Conservation (phyloP, 257 asterid species). For the Plantago ovata region DNA sequence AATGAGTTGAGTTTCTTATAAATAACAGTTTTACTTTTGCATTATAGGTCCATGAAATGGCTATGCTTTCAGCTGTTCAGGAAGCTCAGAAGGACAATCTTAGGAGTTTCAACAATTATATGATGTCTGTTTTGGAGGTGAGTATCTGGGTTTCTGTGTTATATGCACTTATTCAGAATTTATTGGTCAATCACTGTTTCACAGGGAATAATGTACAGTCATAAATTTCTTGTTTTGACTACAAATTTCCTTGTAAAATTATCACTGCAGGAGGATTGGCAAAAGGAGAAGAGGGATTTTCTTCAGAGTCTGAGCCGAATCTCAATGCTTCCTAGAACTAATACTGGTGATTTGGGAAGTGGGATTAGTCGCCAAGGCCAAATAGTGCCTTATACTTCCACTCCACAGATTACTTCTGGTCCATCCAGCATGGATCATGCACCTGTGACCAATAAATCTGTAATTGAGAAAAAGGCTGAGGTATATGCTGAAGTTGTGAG, state of each 20-base stretch:
- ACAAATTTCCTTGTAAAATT: constrained; percentile 19
- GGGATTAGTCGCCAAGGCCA: constrained; percentile 61
- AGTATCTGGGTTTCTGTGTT: constrained; percentile 22
- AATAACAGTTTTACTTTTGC: constrained; percentile 22
- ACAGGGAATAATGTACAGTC: constrained; percentile 7
- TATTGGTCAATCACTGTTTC: constrained; percentile 12
- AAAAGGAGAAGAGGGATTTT: constrained; percentile 80
- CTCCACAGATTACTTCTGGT: constrained; percentile 55
- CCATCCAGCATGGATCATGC: constrained; percentile 53
- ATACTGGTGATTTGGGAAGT: constrained; percentile 43
- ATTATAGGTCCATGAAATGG: constrained; percentile 91
- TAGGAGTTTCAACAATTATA: constrained; percentile 76
- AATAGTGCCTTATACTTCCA: constrained; percentile 51
- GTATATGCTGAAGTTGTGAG: constrained; percentile 82
- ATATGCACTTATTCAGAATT: constrained; percentile 1
- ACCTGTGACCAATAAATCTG: constrained; percentile 53
- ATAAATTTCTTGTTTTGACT: neutral
- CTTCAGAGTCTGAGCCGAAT: constrained; percentile 85
- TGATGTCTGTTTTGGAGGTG: constrained; percentile 97
- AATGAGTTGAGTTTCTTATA: constrained; percentile 9
- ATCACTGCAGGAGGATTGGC: constrained; percentile 86
- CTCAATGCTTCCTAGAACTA: constrained; percentile 76
- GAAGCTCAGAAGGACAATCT: constrained; percentile 95
- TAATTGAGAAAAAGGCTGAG: constrained; percentile 70
- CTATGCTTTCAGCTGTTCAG: constrained; percentile 93